phyloP scores from a whole-genome alignment of 1,284 basidiomycete genomes.

The Cutaneotrichosporon sp. region DNA sequence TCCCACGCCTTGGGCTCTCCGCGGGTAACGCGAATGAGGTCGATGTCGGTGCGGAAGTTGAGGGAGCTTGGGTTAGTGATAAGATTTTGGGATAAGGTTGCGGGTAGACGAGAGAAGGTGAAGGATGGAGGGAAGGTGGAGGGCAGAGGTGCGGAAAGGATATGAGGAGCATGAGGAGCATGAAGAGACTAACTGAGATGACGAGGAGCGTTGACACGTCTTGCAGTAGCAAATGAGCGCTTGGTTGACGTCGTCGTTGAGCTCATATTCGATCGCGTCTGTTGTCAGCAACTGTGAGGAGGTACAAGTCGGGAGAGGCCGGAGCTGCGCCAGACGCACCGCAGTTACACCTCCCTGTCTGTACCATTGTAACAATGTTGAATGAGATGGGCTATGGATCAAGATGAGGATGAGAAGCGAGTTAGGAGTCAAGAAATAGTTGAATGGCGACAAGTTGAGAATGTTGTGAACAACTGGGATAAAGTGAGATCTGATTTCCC shows the following conservation, averaged over 20 bases:
- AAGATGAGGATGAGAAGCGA: neutral
- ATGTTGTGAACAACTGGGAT: neutral
- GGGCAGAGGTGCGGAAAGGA: too few species aligned
- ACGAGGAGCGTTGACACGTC: slow-evolving; percentile 18
- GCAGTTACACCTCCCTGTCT: slow-evolving; percentile 4
- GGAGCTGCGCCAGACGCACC: neutral
- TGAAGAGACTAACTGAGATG: slow-evolving; percentile 9
- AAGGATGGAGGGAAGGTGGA: neutral
- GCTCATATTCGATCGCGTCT: slow-evolving; percentile 17
- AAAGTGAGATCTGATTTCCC: neutral
- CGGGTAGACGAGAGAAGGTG: neutral
- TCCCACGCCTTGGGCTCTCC: slow-evolving; percentile 17
- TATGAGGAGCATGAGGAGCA: neutral
- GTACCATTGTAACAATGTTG: neutral
- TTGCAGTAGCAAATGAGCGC: slow-evolving; percentile 25
- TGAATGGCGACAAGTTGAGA: neutral
- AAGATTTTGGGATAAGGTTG: neutral
- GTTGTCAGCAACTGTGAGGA: neutral
- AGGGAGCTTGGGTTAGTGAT: slow-evolving; percentile 10
- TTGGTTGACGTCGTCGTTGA: slow-evolving; percentile 21
- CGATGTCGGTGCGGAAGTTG: slow-evolving; percentile 16
- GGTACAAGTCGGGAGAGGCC: neutral
- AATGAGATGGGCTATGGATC: neutral
- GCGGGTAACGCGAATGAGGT: slow-evolving; percentile 18
- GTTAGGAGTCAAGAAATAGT: too few species aligned